Evolutionary conservation across 2,329 filamentous ascomycete species (phyloP).

Genomic region (Sclerotiophoma versabilis): DNA sequence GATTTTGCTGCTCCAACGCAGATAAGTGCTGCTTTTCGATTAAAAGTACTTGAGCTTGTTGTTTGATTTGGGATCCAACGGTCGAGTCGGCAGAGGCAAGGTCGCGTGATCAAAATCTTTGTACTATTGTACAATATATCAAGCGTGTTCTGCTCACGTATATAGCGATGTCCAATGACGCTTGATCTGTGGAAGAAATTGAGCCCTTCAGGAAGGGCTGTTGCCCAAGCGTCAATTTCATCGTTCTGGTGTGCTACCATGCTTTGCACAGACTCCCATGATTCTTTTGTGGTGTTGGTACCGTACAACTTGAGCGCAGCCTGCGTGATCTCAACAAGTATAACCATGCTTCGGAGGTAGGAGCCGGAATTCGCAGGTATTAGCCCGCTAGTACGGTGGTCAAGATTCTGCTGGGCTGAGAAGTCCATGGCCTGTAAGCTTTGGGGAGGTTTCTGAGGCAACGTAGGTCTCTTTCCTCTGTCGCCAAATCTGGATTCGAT

Average conservation of each 20-base stretch:
- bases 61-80: constrained; percentile 41
- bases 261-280: constrained; percentile 47
- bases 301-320: constrained; percentile 46
- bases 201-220: constrained; percentile 35
- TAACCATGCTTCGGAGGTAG: constrained; percentile 25
- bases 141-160: constrained; percentile 28
- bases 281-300: constrained; percentile 31
- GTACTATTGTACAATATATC: constrained; percentile 30
- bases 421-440: background rate
- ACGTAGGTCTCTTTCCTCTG: background rate
- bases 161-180: background rate
- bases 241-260: constrained; percentile 35
- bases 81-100: constrained; percentile 50
- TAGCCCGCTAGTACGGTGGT: background rate
- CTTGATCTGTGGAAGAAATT: constrained; percentile 15
- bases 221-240: constrained; percentile 46
- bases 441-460: background rate
- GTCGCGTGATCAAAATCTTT: constrained; percentile 48
- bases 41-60: constrained; percentile 38
- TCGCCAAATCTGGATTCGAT: constrained; percentile 24
- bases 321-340: constrained; percentile 40
- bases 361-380: constrained; percentile 31
- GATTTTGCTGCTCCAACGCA: constrained; percentile 47
- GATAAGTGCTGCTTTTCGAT: constrained; percentile 37
- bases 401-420: background rate